Conservation (phyloP, 352 stramenopile species). For the Globisporangium rhizosaccharum region DNA sequence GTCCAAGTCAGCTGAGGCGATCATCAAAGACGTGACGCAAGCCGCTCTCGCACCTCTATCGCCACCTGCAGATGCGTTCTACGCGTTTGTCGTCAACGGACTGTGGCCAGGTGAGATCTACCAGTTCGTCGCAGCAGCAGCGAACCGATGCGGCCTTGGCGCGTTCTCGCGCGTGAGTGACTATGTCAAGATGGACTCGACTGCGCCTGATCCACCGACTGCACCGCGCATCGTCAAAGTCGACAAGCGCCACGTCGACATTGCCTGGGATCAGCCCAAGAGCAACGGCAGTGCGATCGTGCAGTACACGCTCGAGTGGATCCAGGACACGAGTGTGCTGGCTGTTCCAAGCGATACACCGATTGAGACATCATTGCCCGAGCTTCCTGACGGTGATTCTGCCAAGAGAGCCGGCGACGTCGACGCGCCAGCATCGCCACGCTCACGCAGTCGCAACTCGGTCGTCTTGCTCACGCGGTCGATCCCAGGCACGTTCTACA, state of each 20-base stretch:
- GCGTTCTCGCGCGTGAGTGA: constrained; percentile 61
- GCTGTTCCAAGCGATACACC: background rate
- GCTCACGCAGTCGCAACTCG: background rate
- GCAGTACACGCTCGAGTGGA: constrained; percentile 61
- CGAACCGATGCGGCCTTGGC: constrained; percentile 58
- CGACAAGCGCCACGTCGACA: constrained; percentile 28
- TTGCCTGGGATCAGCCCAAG: constrained; percentile 53
- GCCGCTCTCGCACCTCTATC: background rate
- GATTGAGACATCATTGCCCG: background rate
- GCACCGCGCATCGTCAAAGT: constrained; percentile 31
- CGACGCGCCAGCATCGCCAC: background rate
- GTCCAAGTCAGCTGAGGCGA: background rate
- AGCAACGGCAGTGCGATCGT: constrained; percentile 68
- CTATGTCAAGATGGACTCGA: constrained; percentile 70
- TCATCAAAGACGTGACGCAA: background rate
- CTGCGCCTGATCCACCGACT: constrained; percentile 38
- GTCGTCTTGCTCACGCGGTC: constrained; percentile 42
- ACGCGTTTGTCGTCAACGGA: constrained; percentile 30
- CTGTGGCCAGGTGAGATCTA: constrained; percentile 71
- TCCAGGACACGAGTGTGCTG: constrained; percentile 14
- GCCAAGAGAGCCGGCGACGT: too few relatives aligned
- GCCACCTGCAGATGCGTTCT: constrained; percentile 3
- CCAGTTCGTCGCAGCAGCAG: constrained; percentile 61
- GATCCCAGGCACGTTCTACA: constrained; percentile 46
- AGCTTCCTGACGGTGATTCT: too few relatives aligned